These are phyloP conservation scores for Metschnikowia borealis DNA, from an alignment of 805 yeast genomes.

Conservation along the genomic window DNA sequence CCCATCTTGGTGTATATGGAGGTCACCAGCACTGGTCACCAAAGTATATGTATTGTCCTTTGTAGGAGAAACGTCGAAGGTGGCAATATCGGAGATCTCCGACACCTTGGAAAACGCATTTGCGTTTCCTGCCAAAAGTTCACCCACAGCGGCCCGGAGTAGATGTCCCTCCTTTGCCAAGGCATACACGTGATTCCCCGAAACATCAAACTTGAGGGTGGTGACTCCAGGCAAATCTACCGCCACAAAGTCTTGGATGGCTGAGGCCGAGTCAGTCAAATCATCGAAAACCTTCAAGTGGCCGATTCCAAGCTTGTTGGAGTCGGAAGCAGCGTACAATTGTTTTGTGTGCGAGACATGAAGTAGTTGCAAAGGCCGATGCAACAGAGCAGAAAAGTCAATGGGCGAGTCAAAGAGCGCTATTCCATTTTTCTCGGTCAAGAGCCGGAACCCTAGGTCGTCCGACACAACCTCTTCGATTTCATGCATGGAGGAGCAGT, in stretches of 20 bases:
- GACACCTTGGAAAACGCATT: neutral
- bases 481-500: slow-evolving; percentile 4
- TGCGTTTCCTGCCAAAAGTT: slow-evolving; percentile 1
- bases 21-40: slow-evolving; percentile 10
- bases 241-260: slow-evolving; percentile 4
- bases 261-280: slow-evolving; percentile 9
- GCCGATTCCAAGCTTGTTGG: slow-evolving; percentile 32
- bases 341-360: slow-evolving; percentile 30
- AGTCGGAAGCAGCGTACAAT: slow-evolving; percentile 38
- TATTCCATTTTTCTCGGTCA: slow-evolving; percentile 29
- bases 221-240: slow-evolving; percentile 16
- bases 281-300: slow-evolving; percentile 28
- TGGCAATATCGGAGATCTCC: slow-evolving; percentile 9
- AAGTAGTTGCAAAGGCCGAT: slow-evolving; percentile 27
- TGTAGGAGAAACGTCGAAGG: slow-evolving; percentile 20
- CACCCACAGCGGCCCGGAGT: slow-evolving; percentile 13
- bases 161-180: slow-evolving; percentile 22
- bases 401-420: slow-evolving; percentile 25
- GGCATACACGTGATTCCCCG: slow-evolving; percentile 23
- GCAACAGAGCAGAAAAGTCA: slow-evolving; percentile 18
- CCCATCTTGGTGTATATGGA: slow-evolving; percentile 14
- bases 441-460: slow-evolving; percentile 45
- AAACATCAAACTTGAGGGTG: slow-evolving; percentile 16
- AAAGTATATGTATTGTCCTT: slow-evolving; percentile 14
- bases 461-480: slow-evolving; percentile 26